phyloP scores from a whole-genome alignment of 768 basidiomycete genomes.

The Mycena metata region DNA sequence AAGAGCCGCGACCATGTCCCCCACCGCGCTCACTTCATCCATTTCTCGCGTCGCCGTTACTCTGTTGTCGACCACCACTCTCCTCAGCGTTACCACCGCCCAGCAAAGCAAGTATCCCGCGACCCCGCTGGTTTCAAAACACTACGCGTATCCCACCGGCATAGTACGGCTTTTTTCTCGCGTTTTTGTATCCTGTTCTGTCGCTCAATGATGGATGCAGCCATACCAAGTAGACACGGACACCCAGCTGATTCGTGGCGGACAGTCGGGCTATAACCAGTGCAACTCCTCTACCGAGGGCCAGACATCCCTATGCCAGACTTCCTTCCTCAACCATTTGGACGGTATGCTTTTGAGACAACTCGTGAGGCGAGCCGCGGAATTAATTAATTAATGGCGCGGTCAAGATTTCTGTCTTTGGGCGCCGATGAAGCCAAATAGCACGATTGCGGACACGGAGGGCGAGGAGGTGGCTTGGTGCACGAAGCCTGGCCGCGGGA shows the following conservation, averaged over 20 bases:
- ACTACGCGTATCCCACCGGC: slow-evolving; percentile 57
- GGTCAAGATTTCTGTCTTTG: slow-evolving; percentile 78
- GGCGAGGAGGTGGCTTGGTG: slow-evolving; percentile 83
- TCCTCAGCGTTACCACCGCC: slow-evolving; percentile 47
- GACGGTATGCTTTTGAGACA: slow-evolving; percentile 55
- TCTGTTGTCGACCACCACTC: slow-evolving; percentile 42
- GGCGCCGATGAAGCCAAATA: slow-evolving; percentile 66
- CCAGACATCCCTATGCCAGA: slow-evolving; percentile 59
- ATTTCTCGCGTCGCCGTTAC: slow-evolving; percentile 48
- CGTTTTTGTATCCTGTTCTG: not conserved
- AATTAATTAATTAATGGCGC: slow-evolving; percentile 29
- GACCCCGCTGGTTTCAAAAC: slow-evolving; percentile 61
- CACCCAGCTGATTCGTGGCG: slow-evolving; percentile 59
- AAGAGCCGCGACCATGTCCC: slow-evolving; percentile 53
- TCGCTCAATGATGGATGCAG: slow-evolving; percentile 44
- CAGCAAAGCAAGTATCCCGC: slow-evolving; percentile 54
- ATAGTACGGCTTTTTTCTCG: slow-evolving; percentile 51
- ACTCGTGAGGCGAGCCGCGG: not conserved
- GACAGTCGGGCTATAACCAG: slow-evolving; percentile 70
- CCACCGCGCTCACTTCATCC: slow-evolving; percentile 56
- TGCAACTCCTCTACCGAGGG: slow-evolving; percentile 73
- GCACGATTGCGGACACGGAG: slow-evolving; percentile 75
- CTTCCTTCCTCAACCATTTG: slow-evolving; percentile 62
- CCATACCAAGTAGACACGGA: slow-evolving; percentile 64
- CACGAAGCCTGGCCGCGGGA: slow-evolving; percentile 77